These are phyloP conservation scores for Xylaria nigripes DNA, from an alignment of 495 filamentous ascomycete species.

Conservation along the genomic window DNA sequence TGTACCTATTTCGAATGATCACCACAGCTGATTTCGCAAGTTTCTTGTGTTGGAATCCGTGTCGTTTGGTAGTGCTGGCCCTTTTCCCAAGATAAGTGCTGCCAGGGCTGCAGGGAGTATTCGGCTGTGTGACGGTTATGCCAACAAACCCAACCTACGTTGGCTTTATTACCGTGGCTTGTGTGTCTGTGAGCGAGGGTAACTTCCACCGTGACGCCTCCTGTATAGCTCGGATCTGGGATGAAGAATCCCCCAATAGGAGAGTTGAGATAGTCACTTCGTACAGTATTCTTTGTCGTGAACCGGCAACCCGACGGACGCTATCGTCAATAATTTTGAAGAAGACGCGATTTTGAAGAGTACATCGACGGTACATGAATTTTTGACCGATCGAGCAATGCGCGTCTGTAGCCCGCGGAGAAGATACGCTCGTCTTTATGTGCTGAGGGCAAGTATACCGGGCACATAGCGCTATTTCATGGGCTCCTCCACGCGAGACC, in stretches of 20 bases:
- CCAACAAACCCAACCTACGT: neutral
- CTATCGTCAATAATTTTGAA: conserved; percentile 48
- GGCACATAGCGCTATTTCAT: conserved; percentile 41
- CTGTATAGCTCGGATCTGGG: conserved; percentile 33
- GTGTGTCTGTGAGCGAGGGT: conserved; percentile 40
- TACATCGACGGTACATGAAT: conserved; percentile 35
- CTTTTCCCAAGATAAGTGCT: conserved; percentile 5
- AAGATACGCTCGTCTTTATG: conserved; percentile 30
- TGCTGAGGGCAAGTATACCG: conserved; percentile 38
- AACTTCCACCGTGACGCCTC: conserved; percentile 42
- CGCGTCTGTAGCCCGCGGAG: conserved; percentile 17
- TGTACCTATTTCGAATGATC: conserved; percentile 31
- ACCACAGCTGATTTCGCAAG: conserved; percentile 34
- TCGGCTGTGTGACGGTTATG: neutral
- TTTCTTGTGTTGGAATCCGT: conserved; percentile 30
- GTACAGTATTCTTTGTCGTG: conserved; percentile 41
- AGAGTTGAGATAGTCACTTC: conserved; percentile 37
- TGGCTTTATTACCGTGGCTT: conserved; percentile 29
- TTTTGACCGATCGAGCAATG: conserved; percentile 15
- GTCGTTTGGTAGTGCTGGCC: conserved; percentile 17
- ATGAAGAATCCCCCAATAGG: conserved; percentile 47
- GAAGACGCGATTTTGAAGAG: conserved; percentile 35
- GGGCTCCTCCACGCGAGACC: conserved; percentile 23
- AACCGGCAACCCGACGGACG: conserved; percentile 40
- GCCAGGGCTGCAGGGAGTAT: conserved; percentile 12